These are phyloP conservation scores for Thecaphora thlaspeos DNA, from an alignment of 1,284 basidiomycete species.

Conservation along the genomic window DNA sequence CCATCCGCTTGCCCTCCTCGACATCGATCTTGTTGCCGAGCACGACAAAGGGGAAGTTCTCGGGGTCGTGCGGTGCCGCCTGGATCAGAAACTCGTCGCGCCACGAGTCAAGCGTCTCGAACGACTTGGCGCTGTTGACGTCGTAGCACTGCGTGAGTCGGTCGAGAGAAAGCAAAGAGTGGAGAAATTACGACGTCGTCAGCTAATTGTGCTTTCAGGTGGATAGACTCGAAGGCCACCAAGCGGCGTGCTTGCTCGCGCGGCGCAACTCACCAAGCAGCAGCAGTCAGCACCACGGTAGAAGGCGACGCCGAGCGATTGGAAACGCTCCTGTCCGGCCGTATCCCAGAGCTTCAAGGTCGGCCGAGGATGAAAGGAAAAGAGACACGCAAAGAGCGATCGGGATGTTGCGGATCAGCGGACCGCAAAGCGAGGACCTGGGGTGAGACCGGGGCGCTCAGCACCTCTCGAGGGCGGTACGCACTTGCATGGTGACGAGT, in stretches of 20 bases:
- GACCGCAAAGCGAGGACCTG: no score
- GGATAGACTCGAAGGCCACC: no score
- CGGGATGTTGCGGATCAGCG: no score
- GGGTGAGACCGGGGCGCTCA: no score
- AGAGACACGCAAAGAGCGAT: no score
- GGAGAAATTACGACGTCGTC: not conserved
- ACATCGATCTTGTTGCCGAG: conserved; percentile 99
- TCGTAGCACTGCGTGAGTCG: conserved; percentile 66
- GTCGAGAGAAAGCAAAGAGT: not conserved
- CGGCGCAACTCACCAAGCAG: conserved; percentile 78
- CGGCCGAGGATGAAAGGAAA: conserved; percentile 1
- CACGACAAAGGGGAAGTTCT: conserved; percentile 91
- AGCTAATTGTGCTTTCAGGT: not conserved
- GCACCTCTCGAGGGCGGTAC: no score
- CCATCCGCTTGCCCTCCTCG: conserved; percentile 97
- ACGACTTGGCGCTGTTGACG: conserved; percentile 96
- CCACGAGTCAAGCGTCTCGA: conserved; percentile 70
- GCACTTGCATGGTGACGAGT: conserved; percentile 95
- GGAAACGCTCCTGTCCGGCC: conserved; percentile 98
- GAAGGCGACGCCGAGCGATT: conserved; percentile 96
- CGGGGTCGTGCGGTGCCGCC: conserved; percentile 95
- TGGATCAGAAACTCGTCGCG: conserved; percentile 61
- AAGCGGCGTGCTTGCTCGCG: no score
- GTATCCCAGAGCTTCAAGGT: conserved; percentile 81
- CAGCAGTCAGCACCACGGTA: conserved; percentile 99